Base-by-base conservation (phyloP, 78 protist genomes). In the Chrysochromulina parva region DNA sequence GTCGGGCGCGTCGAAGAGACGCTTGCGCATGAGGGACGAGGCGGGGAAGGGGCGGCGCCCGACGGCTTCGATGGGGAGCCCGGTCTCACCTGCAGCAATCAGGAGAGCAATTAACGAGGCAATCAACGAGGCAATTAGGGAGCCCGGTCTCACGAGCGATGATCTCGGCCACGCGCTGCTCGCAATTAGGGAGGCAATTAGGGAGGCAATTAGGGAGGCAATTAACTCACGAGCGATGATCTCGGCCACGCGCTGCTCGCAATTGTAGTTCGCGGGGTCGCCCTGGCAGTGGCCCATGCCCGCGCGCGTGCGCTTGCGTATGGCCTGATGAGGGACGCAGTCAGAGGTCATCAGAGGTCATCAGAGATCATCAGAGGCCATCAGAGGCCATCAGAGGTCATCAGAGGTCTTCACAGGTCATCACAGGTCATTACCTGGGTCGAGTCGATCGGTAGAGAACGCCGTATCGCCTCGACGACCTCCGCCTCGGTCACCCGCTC, bases 241-340 rank as follows among this genome's bases (percentile, higher is more conserved):
- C 28, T 17, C 38, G 13, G 22, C 13, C 76, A 67, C 14, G 62
- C 62, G 62, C 62, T 58, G 9, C 14, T 7, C 62, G 22, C 14
- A 14, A 14, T 58, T 7, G 22, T 7, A 69, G 78, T 73, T 73
- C 81, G 24, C 7, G 14, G 81, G 81, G n/a, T 73, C 16, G 50
- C 54, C 86, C 62, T 80, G 86, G 86, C 86, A 80, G 62, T 16
- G 13, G 86, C 86, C 86, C 86, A 80, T 80, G 86, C 86, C 86
- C 24, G 86, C 86, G 50, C 86, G 86, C 66, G 86, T 80, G 62
- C 86, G 86, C 86, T 80, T 80, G 62, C 86, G 86, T 11, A 80
- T 80, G 13, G 65, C 86, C 86, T 80, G 86, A 59, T 14, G 52
- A 19, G 52, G 9, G 86, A 54, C 86, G 86, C 52, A 2, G 0